Evolutionary conservation across 2,329 filamentous ascomycete genomes (phyloP).

Genomic region (Cladosporium sp.): DNA sequence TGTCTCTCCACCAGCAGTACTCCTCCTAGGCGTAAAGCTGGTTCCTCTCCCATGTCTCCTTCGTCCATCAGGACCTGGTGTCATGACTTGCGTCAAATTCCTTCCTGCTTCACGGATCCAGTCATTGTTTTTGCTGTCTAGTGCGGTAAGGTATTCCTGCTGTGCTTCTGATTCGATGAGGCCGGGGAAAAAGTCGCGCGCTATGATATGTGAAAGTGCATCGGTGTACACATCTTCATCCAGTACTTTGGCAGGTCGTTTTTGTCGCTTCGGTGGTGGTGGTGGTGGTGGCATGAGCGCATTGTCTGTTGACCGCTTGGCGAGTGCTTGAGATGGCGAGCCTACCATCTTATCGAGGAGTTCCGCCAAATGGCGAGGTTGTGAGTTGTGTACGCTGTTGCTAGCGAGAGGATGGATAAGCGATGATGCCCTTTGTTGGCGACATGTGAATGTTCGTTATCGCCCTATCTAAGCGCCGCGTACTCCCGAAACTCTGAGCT

Average conservation of each 20-base stretch:
- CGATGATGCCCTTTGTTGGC: not conserved
- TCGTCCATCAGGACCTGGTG: slow-evolving; percentile 62
- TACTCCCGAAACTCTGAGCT: not conserved
- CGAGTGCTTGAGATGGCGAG: slow-evolving; percentile 53
- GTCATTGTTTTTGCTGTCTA: slow-evolving; percentile 78
- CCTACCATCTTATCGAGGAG: slow-evolving; percentile 35
- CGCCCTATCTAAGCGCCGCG: slow-evolving; percentile 6
- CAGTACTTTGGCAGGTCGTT: slow-evolving; percentile 81
- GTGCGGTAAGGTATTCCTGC: slow-evolving; percentile 86
- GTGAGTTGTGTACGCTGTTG: not conserved
- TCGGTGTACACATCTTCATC: slow-evolving; percentile 94
- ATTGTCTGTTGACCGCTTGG: slow-evolving; percentile 65
- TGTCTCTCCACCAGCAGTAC: slow-evolving; percentile 26
- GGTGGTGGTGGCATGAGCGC: slow-evolving; percentile 90
- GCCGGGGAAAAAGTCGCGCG: slow-evolving; percentile 94
- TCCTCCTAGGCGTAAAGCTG: slow-evolving; percentile 37
- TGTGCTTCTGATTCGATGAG: slow-evolving; percentile 83
- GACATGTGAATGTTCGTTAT: slow-evolving; percentile 8
- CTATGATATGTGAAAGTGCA: slow-evolving; percentile 89
- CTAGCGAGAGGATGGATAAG: not conserved
- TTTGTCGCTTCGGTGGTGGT: slow-evolving; percentile 86
- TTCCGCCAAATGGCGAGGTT: not conserved
- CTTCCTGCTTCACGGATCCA: slow-evolving; percentile 85
- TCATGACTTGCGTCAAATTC: slow-evolving; percentile 70
- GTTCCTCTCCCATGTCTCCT: slow-evolving; percentile 43